Base-by-base conservation (phyloP, 192 early-diverging fungal genomes). In the Mortierella alpina region DNA sequence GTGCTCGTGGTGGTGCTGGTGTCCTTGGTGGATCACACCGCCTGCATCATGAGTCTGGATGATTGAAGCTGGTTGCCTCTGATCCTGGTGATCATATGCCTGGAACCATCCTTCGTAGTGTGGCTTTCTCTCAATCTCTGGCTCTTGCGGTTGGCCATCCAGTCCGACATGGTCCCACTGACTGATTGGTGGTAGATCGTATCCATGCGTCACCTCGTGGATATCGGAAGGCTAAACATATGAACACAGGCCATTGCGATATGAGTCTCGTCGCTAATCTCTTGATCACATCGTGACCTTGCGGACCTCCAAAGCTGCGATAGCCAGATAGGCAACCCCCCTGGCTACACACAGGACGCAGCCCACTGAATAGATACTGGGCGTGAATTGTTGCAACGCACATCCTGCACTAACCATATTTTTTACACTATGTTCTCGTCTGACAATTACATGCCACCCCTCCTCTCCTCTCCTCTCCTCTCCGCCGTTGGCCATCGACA, bases 131-230 rank as follows among this genome's bases (percentile, higher is more conserved):
- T 85, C 75, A 41, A 73, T 75, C n/a, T 85, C 84, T n/a, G 74
- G 82, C n/a, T 84, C 81, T 39, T 88, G 85, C 42, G 80, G 67
- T 70, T 82, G 85, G 0, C 86, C 84, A 50, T 90, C 87, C 58
- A 87, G 71, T 18, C 87, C 88, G 14, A 90, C 73, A 58, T 83
- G 84, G 62, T 90, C 88, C 87, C 87, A 90, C 23, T 87, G 85
- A 39, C 88, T 73, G 20, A 56, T 56, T 14, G 79, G 72, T 13
- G 72, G 82, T 51, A 77, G 64, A 20, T 71, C 74, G 50, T 83
- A 83, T 14, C 66, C 74, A 58, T 83, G 82, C 6, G 46, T 52
- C 13, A 77, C 71, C 39, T 72, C 73, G 23, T 75, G 70, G 10
- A 72, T 66, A 67, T 75, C 73, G 12, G 70, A 71, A 10, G 70